Evolutionary conservation across 306 rosid genomes (phyloP).

Genomic region (Betula pendula): DNA sequence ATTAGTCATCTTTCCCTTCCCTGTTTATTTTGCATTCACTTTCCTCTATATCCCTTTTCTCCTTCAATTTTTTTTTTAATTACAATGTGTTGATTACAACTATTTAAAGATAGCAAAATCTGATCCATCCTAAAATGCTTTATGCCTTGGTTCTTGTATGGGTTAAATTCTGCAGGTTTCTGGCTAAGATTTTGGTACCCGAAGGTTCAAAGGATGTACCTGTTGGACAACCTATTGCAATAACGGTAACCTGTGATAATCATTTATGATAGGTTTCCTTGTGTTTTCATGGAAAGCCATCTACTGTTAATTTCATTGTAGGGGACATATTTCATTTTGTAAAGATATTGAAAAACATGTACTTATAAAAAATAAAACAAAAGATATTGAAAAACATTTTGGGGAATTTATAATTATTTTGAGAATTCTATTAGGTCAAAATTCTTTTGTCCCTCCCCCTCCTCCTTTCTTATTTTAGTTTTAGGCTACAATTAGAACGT

Average conservation of each 20-base stretch:
- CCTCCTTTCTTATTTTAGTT: not conserved
- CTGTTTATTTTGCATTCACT: not conserved
- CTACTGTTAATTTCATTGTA: not conserved
- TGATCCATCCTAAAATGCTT: conserved; percentile 26
- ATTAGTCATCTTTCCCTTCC: not conserved
- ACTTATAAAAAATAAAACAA: too few relatives aligned
- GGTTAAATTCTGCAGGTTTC: conserved; percentile 53
- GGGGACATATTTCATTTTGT: not conserved
- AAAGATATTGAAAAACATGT: not conserved
- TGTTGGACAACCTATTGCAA: conserved; percentile 89
- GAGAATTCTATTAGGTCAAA: not conserved
- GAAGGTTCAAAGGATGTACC: conserved; percentile 92
- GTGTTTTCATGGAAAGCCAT: conserved; percentile 7
- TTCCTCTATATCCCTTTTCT: conserved; percentile 10
- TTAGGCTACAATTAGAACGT: not conserved
- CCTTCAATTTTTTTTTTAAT: not conserved
- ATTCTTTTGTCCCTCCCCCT: not conserved
- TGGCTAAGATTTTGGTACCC: conserved; percentile 91
- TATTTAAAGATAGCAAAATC: conserved; percentile 14
- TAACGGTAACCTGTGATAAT: conserved; percentile 55
- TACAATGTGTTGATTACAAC: conserved; percentile 7
- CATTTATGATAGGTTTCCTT: conserved; percentile 15
- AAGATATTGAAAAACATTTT: not conserved
- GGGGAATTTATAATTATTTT: not conserved
- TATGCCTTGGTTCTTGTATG: conserved; percentile 26